phyloP scores from a whole-genome alignment of 805 yeast species.

The Candida suzukii region DNA sequence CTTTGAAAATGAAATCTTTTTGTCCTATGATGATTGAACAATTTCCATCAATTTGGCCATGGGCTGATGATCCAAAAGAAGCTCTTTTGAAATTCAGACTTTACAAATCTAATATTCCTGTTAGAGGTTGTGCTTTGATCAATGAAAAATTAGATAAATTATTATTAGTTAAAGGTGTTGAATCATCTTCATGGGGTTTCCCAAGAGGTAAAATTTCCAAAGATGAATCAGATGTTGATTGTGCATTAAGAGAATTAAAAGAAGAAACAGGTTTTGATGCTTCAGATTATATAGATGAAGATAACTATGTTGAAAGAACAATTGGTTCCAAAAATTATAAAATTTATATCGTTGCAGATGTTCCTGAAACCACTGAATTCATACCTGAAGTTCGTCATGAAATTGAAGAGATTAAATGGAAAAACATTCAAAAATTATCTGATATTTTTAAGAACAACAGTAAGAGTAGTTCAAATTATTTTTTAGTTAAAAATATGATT shows the following conservation, averaged over 20 bases:
- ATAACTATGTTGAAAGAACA: slow-evolving; percentile 75
- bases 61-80: slow-evolving; percentile 75
- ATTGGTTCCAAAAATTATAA: slow-evolving; percentile 79
- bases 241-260: slow-evolving; percentile 85
- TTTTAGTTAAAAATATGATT: slow-evolving; percentile 40
- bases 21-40: slow-evolving; percentile 58
- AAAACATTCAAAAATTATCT: slow-evolving; percentile 41
- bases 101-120: slow-evolving; percentile 89
- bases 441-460: slow-evolving; percentile 25
- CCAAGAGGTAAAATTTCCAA: slow-evolving; percentile 96
- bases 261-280: slow-evolving; percentile 95
- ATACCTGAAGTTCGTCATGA: slow-evolving; percentile 83
- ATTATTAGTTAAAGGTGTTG: slow-evolving; percentile 78
- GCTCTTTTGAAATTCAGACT: slow-evolving; percentile 75
- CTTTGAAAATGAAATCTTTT: slow-evolving; percentile 70
- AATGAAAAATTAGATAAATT: slow-evolving; percentile 64
- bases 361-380: slow-evolving; percentile 72
- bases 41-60: slow-evolving; percentile 76
- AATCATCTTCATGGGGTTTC: slow-evolving; percentile 80
- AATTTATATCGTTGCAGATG: slow-evolving; percentile 68
- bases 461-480: slow-evolving; percentile 21
- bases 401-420: slow-evolving; percentile 79
- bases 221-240: slow-evolving; percentile 79
- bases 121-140: slow-evolving; percentile 88
- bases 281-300: slow-evolving; percentile 54